A percentile compares a stretch with the other conserved stretches of the same genome.
Conservation (phyloP, 2,329 filamentous ascomycete genomes). For the Plectosphaerella plurivora region DNA sequence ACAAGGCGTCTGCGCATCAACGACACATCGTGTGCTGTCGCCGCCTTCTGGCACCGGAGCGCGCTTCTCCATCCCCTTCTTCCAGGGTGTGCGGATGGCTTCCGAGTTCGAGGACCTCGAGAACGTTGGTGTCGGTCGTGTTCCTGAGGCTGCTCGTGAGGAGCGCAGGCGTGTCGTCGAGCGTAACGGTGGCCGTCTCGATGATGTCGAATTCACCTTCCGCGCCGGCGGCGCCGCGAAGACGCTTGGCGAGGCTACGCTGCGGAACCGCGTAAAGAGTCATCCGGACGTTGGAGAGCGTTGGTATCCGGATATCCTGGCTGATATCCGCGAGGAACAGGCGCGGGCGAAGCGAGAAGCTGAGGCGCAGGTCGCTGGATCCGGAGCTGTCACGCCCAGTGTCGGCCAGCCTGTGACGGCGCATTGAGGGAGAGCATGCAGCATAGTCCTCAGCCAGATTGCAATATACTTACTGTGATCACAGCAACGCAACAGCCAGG, state of each 20-base stretch:
- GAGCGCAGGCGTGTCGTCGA: conserved; percentile 57
- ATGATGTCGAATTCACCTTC: conserved; percentile 87
- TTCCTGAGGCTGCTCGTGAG: conserved; percentile 59
- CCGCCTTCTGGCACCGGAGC: conserved; percentile 66
- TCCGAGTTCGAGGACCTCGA: conserved; percentile 75
- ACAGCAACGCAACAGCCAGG: too few relatives aligned
- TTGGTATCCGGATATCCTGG: conserved; percentile 67
- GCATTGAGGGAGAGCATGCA: conserved; percentile 17
- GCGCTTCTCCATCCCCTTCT: conserved; percentile 79
- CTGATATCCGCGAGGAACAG: conserved; percentile 55
- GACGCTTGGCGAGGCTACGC: conserved; percentile 74
- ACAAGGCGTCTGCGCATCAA: conserved; percentile 74
- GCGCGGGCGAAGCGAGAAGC: conserved; percentile 24
- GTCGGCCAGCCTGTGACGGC: conserved; percentile 21
- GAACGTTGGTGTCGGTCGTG: conserved; percentile 46
- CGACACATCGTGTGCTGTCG: conserved; percentile 79
- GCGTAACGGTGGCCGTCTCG: conserved; percentile 51
- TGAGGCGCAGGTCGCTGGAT: conserved; percentile 5
- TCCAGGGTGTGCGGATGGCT: conserved; percentile 79
- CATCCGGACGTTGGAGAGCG: conserved; percentile 82
- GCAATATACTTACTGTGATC: too few relatives aligned
- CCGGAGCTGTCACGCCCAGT: conserved; percentile 13
- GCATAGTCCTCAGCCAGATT: neutral
- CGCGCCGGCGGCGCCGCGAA: conserved; percentile 61
- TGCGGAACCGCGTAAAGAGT: conserved; percentile 80